Percentiles rank a stretch among this genome's conserved stretches.
These are phyloP conservation scores for Lachancea sp. DNA, from an alignment of 805 yeast species.

Conservation along the genomic window DNA sequence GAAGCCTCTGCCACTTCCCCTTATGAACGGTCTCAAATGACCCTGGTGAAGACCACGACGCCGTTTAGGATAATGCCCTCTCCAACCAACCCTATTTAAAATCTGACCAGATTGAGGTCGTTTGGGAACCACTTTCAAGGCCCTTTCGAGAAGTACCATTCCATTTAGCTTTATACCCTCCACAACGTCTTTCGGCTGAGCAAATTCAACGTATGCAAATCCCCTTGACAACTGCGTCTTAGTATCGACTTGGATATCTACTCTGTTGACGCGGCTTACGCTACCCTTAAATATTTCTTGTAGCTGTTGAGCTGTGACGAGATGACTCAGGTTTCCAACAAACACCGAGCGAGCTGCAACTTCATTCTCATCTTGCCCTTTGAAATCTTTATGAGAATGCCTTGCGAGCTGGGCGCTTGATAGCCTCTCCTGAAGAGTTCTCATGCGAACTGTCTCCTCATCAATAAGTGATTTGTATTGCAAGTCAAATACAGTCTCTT, in stretches of 20 bases:
- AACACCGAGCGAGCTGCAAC: slow-evolving; percentile 72
- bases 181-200: slow-evolving; percentile 56
- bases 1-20: slow-evolving; percentile 30
- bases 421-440: slow-evolving; percentile 43
- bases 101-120: not conserved
- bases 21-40: slow-evolving; percentile 38
- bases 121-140: slow-evolving; percentile 38
- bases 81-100: not conserved
- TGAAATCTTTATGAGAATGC: not conserved
- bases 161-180: slow-evolving; percentile 64
- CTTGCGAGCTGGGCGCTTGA: not conserved
- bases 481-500: not conserved
- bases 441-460: slow-evolving; percentile 54
- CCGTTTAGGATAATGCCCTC: not conserved
- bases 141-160: slow-evolving; percentile 58
- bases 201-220: slow-evolving; percentile 78
- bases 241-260: slow-evolving; percentile 69
- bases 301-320: slow-evolving; percentile 69
- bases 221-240: slow-evolving; percentile 80
- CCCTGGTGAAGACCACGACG: not conserved
- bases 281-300: slow-evolving; percentile 64
- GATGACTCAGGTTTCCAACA: slow-evolving; percentile 82
- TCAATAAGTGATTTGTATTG: slow-evolving; percentile 37
- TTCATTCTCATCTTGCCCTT: slow-evolving; percentile 20
- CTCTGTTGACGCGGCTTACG: slow-evolving; percentile 65